Evolutionary conservation across 257 asterid genomes (phyloP), one percentile per base, ranked within the genome.

Genomic region (Sherardia arvensis): DNA sequence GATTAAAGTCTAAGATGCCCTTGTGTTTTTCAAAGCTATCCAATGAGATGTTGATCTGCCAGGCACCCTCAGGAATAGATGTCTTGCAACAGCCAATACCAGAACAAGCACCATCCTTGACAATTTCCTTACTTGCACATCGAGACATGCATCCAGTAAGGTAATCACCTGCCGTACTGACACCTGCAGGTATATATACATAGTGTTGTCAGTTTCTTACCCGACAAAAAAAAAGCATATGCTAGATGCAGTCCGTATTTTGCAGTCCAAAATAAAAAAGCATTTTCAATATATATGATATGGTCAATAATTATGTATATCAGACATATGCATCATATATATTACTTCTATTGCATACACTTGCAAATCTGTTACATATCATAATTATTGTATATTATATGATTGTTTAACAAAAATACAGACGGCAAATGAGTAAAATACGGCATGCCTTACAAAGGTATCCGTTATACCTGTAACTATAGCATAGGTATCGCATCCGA

Each of bases 81-180:
- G 43, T 18, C 57, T 17, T 53, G 57, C 67, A 62, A 18, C 67
- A 62, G 1, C 67, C 67, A 3, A 62, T 45, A 0, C 57, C 67
- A 1, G 57, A 25, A 56, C 85, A 80, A 0, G 72, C 32, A 15
- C 59, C 76, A 1, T 62, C 30, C 20, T 0, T 40, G 33, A 72
- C 6, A 36, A 65, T 78, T 0, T 26, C 59, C 48, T 1, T 1
- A 0, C 4, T 2, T 0, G 1, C 0, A 18, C 86, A 83, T 5
- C 1, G 11, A 38, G 86, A 30, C 6, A 12, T 70, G 66, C 90
- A 80, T 0, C 86, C 81, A 0, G 83, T 76, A 1, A 0, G 0
- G 47, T 45, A 70, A 0, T 7, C 0, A 5, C 66, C 21, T 1
- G 10, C 6, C 0, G 81, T 5, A 28, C 77, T 79, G 27, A 0